Base-by-base conservation (phyloP, 1,284 basidiomycete genomes). In the Sporisorium exsertum region DNA sequence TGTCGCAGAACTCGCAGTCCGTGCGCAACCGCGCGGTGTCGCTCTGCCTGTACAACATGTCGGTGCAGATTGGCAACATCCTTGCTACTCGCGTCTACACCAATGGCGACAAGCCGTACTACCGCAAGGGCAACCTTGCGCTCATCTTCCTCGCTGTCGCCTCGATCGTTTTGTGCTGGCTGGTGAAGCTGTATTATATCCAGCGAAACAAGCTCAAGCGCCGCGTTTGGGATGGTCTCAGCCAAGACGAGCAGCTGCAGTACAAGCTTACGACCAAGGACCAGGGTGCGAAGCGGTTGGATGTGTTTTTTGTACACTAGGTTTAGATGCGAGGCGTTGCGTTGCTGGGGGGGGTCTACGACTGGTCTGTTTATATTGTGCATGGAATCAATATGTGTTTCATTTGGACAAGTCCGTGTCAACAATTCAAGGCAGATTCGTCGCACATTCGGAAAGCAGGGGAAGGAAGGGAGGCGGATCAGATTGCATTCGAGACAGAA, bases 1-100 rank as follows among this genome's bases (percentile, higher is more conserved):
- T 60, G 0, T 68, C 64, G 8, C 58, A 59, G 20, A 80, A 81
- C 40, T 68, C 76, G 7, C 26, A 54, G 6, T 77, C 72, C 13
- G 80, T 81, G 1, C 63, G 79, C 2, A 80, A 69, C 24, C 65
- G 80, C 0, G 67, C 80, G 8, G 69, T 81, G 6, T 55, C 72
- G 6, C 46, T 67, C 16, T 79, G 64, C 22, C 50, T 81, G 13
- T 78, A 79, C 64, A 81, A 80, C 68, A 82, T 79, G 81, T 67
- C 52, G 16, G 74, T 80, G 6, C 81, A 82, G 45, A 64, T 65
- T 4, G 72, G 68, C 16, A 61, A 59, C 5, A 64, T 83, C 37
- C 56, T 78, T 10, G 55, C 77, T 0, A 68, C 69, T 7, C 60
- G 70, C n/a, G 58, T 81, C 40, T 83, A 80, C 49, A 77, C 72